These are phyloP conservation scores for Ophiocordyceps sinensis DNA, from an alignment of 2,329 filamentous ascomycete genomes.

Conservation along the genomic window DNA sequence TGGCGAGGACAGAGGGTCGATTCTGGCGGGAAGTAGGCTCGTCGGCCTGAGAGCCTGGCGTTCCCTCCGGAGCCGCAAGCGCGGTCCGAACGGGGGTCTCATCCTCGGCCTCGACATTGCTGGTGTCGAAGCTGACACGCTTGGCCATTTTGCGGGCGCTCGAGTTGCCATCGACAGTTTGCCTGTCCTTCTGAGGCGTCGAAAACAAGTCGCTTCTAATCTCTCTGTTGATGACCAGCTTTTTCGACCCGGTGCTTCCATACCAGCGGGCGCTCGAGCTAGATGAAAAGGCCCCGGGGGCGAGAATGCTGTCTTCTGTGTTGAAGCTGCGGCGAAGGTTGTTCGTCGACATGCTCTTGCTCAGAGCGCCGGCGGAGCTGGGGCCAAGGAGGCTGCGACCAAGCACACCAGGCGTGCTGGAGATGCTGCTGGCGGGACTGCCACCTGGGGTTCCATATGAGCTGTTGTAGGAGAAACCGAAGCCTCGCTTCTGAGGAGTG, in stretches of 20 bases:
- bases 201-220: conserved; percentile 61
- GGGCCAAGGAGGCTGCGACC: conserved; percentile 50
- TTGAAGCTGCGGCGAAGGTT: conserved; percentile 73
- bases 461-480: conserved; percentile 90
- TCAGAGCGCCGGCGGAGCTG: conserved; percentile 57
- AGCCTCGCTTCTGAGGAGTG: conserved; percentile 76
- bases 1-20: conserved; percentile 28
- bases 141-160: conserved; percentile 52
- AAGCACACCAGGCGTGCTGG: conserved; percentile 53
- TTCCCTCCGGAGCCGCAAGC: conserved; percentile 19
- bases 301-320: conserved; percentile 71
- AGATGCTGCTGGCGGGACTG: conserved; percentile 48
- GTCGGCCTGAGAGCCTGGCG: conserved; percentile 14
- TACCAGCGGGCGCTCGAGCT: conserved; percentile 49
- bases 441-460: conserved; percentile 71
- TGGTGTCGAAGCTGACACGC: conserved; percentile 81
- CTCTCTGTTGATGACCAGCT: conserved; percentile 80
- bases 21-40: conserved; percentile 32
- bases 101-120: conserved; percentile 26
- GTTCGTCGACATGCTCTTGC: conserved; percentile 79
- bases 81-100: conserved; percentile 18
- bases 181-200: conserved; percentile 40
- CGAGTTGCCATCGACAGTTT: conserved; percentile 21
- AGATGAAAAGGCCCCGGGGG: conserved; percentile 71
- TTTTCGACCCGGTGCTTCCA: conserved; percentile 63